Evolutionary conservation across 345 rosid species (phyloP), one percentile per base, ranked within the genome.

Genomic region (Rubroshorea leprosula): DNA sequence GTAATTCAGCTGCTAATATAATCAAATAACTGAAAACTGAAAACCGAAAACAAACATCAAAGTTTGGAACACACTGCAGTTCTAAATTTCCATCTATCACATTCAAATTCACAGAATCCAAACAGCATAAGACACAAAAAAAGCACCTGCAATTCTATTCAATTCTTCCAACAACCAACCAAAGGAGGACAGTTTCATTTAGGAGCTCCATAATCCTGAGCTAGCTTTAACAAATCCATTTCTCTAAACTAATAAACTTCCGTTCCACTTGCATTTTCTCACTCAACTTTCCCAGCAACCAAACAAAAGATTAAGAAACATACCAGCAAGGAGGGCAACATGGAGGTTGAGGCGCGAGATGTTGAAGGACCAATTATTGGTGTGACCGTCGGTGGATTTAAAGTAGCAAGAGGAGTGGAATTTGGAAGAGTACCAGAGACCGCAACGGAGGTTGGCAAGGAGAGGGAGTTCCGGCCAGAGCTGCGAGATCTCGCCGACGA

Each of bases 381-480:
- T 74, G 75, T 92, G 98, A 49, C 96, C 98, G 29, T 92, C 98
- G 31, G 98, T 92, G 69, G 98, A 92, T 75, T 92, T 92, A 71
- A 86, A 92, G 78, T 92, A 89, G 55, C 98, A 89, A n/a, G 90
- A 75, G 61, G 82, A 74, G 6, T 81, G 71, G 70, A 86, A 86
- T 22, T 54, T 66, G 21, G 80, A 49, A 12, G 85, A 81, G 79
- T 92, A 92, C 98, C 98, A 92, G 64, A 89, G 89, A 46, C 98
- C 98, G 67, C 98, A 92, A 1, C 98, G 98, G 48, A 92, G 89
- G 55, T 92, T 92, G 5, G 95, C 89, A 2, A 92, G 54, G 47
- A 86, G 80, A 64, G 90, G 95, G 39, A 92, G 89, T 16, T 78
- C 74, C 0, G 96, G 89, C 98, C 98, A 91, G 15, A 91, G 61